phyloP scores from a whole-genome alignment of 768 basidiomycete species.

The Pulveroboletus sp. region DNA sequence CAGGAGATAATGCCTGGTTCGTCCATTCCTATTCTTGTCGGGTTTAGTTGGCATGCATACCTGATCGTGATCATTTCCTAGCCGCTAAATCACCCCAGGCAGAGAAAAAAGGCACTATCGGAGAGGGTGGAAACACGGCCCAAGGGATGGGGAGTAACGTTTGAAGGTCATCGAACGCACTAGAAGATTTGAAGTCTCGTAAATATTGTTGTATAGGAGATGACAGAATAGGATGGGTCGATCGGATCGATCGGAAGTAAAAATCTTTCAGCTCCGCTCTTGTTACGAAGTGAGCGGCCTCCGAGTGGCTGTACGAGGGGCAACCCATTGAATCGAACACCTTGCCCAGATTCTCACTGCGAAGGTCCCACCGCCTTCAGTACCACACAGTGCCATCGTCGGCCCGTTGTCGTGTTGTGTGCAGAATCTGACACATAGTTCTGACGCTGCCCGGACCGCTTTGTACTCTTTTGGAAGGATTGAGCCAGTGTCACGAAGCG shows the following conservation, averaged over 20 bases:
- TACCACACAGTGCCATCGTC: background rate
- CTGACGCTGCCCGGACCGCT: background rate
- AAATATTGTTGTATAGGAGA: background rate
- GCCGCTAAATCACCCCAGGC: background rate
- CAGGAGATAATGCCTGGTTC: constrained; percentile 3
- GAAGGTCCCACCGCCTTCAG: background rate
- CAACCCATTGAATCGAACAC: no score
- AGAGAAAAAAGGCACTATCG: background rate
- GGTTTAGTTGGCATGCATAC: no score
- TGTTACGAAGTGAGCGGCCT: no score
- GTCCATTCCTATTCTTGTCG: background rate
- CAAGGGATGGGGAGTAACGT: constrained; percentile 1
- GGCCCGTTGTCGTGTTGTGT: background rate
- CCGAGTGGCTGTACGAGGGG: no score
- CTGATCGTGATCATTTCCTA: background rate
- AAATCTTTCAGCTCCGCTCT: no score
- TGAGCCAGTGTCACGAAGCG: constrained; percentile 6
- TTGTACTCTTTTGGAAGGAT: constrained; percentile 21
- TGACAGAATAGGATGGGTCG: no score
- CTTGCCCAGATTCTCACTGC: no score
- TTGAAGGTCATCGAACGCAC: background rate
- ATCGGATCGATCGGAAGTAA: no score
- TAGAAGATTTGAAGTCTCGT: no score
- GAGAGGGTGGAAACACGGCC: constrained; percentile 1
- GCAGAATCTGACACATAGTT: constrained; percentile 3